Percentiles rank a stretch among this genome's conserved stretches.
phyloP scores from a whole-genome alignment of 768 basidiomycete genomes.

The Pisolithus tinctorius region DNA sequence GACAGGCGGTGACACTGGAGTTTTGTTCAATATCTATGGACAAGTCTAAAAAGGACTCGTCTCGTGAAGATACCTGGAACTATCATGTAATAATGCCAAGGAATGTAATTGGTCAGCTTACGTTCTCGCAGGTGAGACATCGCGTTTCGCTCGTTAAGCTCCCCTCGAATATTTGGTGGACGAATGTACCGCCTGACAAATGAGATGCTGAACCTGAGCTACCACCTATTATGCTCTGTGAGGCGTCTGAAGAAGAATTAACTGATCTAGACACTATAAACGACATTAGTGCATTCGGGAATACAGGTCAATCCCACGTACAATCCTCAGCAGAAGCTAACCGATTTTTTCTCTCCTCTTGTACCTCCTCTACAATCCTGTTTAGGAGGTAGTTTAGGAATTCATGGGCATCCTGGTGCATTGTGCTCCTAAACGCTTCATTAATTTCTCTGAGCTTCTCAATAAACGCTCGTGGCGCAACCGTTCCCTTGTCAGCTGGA shows the following conservation, averaged over 20 bases:
- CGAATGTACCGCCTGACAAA: conserved; percentile 61
- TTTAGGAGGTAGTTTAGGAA: conserved; percentile 94
- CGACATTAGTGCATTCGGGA: conserved; percentile 2
- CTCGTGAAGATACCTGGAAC: conserved; percentile 79
- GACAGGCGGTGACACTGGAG: conserved; percentile 91
- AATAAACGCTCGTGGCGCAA: conserved; percentile 87
- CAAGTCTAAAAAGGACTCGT: conserved; percentile 96
- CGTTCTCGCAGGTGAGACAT: conserved; percentile 96
- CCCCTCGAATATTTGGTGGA: conserved; percentile 92
- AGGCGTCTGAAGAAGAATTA: conserved; percentile 44
- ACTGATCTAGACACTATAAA: conserved; percentile 54
- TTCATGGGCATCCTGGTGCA: conserved; percentile 99
- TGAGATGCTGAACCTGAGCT: conserved; percentile 42
- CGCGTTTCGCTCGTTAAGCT: conserved; percentile 93
- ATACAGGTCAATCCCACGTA: conserved; percentile 33
- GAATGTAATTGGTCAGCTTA: conserved; percentile 24
- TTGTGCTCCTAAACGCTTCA: conserved; percentile 81
- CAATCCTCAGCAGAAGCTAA: conserved; percentile 53
- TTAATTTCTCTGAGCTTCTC: conserved; percentile 92
- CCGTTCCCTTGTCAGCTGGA: conserved; percentile 73
- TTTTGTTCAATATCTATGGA: conserved; percentile 99
- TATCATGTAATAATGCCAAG: conserved; percentile 8
- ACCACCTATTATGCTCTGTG: conserved; percentile 34
- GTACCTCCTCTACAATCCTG: conserved; percentile 88
- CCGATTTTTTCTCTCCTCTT: conserved; percentile 54